Evolutionary conservation across 1,284 basidiomycete genomes (phyloP).

Genomic region (Ustilago tritici): DNA sequence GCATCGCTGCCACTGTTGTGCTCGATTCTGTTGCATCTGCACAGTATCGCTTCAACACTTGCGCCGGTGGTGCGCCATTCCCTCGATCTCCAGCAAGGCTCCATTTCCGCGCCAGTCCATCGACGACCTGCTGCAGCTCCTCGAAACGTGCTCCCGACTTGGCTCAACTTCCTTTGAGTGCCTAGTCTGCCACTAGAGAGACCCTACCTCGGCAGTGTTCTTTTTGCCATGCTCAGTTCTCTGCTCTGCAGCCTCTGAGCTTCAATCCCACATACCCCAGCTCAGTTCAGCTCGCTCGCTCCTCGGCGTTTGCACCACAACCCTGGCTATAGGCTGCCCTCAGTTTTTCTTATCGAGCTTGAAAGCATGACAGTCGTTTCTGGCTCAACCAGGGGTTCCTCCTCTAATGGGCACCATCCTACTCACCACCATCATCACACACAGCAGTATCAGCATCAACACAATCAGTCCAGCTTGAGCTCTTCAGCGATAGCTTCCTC

Average conservation of each 20-base stretch:
- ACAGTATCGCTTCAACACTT: constrained; percentile 6
- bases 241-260: constrained; percentile 24
- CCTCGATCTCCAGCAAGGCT: not conserved
- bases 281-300: not conserved
- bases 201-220: not conserved
- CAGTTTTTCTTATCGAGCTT: not conserved
- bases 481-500: constrained; percentile 27
- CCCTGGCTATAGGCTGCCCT: not conserved
- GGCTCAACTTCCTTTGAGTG: constrained; percentile 20
- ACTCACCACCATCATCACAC: constrained; percentile 14
- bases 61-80: constrained; percentile 16
- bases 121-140: not conserved
- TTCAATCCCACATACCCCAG: constrained; percentile 7
- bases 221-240: constrained; percentile 23
- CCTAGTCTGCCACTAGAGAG: not conserved
- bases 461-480: not conserved
- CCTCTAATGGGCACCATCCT: not conserved
- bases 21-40: constrained; percentile 8
- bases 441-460: constrained; percentile 1
- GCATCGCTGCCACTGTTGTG: constrained; percentile 3
- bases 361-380: constrained; percentile 15
- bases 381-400: not conserved
- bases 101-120: constrained; percentile 18
- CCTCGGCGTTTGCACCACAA: not conserved
- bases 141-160: constrained; percentile 7